These are phyloP conservation scores for Sphagnum fallax DNA, from an alignment of 228 moss, liverwort and hornwort species.

Conservation along the genomic window DNA sequence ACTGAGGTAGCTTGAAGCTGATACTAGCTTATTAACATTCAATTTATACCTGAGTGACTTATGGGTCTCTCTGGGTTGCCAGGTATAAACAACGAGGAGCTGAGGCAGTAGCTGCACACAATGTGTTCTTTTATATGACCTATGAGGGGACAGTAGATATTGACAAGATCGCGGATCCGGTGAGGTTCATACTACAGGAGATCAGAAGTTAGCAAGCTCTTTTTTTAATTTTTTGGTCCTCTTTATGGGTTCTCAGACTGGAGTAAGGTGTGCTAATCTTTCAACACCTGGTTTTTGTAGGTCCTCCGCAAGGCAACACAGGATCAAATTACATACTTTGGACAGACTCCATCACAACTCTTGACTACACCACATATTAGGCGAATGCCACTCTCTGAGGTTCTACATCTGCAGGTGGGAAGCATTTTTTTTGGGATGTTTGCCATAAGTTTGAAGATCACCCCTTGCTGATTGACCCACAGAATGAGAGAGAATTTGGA, in stretches of 20 bases:
- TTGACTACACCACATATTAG: constrained; percentile 66
- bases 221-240: not conserved
- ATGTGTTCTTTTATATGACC: constrained; percentile 88
- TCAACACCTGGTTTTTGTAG: constrained; percentile 13
- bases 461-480: no score
- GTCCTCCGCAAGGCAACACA: constrained; percentile 78
- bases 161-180: constrained; percentile 84
- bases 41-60: no score
- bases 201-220: not conserved
- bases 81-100: constrained; percentile 78
- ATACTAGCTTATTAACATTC: not conserved
- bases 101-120: constrained; percentile 66
- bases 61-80: not conserved
- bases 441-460: no score
- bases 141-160: constrained; percentile 94
- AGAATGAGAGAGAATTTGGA: no score
- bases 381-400: constrained; percentile 58
- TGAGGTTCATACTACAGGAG: constrained; percentile 16
- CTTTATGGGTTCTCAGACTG: not conserved
- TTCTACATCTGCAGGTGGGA: constrained; percentile 70
- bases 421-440: not conserved
- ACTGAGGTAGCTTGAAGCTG: not conserved
- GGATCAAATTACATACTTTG: constrained; percentile 87
- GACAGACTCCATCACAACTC: constrained; percentile 90
- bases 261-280: not conserved